phyloP scores from a whole-genome alignment of 129 eudicot genomes.

The Chrysanthemum makinoi region DNA sequence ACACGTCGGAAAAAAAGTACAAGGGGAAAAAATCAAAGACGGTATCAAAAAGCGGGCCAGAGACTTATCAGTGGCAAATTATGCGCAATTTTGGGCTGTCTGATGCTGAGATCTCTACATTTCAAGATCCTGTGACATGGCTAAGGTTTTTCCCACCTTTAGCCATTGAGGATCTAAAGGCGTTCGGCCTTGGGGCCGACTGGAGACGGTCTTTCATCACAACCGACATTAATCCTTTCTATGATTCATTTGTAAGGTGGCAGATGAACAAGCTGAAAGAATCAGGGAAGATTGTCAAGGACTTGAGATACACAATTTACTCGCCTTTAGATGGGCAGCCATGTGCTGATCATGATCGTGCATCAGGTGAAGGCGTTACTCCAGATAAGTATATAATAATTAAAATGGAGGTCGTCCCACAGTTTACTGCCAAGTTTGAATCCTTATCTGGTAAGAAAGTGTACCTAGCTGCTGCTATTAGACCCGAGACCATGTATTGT shows the following conservation, averaged over 20 bases:
- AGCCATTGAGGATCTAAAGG: conserved; percentile 82
- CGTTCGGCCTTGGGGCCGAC: conserved; percentile 80
- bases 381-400: conserved; percentile 85
- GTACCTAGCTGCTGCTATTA: conserved; percentile 81
- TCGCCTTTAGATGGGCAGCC: conserved; percentile 89
- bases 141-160: conserved; percentile 69
- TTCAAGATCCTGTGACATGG: conserved; percentile 72
- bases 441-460: conserved; percentile 69
- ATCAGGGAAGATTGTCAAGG: conserved; percentile 75
- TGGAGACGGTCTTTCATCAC: conserved; percentile 87
- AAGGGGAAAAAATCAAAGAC: conserved; percentile 86
- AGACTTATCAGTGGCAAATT: conserved; percentile 84
- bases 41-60: conserved; percentile 55
- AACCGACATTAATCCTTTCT: conserved; percentile 71
- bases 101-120: conserved; percentile 67
- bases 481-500: conserved; percentile 86
- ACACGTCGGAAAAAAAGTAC: conserved; percentile 42
- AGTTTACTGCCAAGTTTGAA: conserved; percentile 69
- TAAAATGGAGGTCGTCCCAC: conserved; percentile 81
- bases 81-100: conserved; percentile 77
- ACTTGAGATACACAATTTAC: conserved; percentile 61
- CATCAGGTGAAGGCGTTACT: conserved; percentile 88
- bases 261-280: conserved; percentile 71
- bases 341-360: conserved; percentile 91
- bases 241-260: conserved; percentile 81